These are phyloP conservation scores for Kwoniella sp. DNA, from an alignment of 768 basidiomycete genomes.

Conservation along the genomic window DNA sequence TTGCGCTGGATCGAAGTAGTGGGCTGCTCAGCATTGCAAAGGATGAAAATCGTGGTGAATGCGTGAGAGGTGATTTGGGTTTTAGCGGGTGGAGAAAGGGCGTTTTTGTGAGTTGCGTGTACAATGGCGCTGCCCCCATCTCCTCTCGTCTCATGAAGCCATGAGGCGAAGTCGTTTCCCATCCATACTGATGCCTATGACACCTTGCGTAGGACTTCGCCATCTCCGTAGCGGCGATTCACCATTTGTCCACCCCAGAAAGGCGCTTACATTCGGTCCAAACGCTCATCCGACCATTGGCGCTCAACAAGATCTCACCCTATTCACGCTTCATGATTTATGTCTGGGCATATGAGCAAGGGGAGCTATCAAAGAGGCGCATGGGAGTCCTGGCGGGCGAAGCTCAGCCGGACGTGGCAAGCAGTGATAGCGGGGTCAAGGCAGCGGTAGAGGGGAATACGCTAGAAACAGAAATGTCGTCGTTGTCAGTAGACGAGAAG, in stretches of 20 bases:
- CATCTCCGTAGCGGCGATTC: slow-evolving; percentile 96
- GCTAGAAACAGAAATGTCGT: not conserved
- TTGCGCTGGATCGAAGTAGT: slow-evolving; percentile 81
- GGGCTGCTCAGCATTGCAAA: slow-evolving; percentile 77
- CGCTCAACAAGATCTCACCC: slow-evolving; percentile 20
- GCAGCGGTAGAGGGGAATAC: not conserved
- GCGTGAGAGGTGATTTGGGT: slow-evolving; percentile 72
- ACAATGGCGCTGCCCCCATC: slow-evolving; percentile 17
- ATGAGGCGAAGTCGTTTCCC: not conserved
- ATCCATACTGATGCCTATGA: not conserved
- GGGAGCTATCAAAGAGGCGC: slow-evolving; percentile 73
- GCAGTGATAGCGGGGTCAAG: not conserved
- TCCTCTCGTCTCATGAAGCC: slow-evolving; percentile 9
- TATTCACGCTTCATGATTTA: slow-evolving; percentile 77
- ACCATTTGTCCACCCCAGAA: slow-evolving; percentile 81
- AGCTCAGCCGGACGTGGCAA: slow-evolving; percentile 17
- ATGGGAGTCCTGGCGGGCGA: slow-evolving; percentile 60
- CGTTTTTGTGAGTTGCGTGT: slow-evolving; percentile 69
- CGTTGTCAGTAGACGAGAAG: not conserved
- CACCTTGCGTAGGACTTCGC: slow-evolving; percentile 73
- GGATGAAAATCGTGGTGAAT: slow-evolving; percentile 66
- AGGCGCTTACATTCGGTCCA: slow-evolving; percentile 74
- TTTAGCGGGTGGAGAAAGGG: slow-evolving; percentile 72
- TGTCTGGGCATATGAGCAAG: slow-evolving; percentile 97
- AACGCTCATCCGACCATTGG: slow-evolving; percentile 33